Percentiles rank a stretch among this genome's conserved stretches.
phyloP scores from a whole-genome alignment of 495 filamentous ascomycete genomes.

The Annulohypoxylon moriforme region DNA sequence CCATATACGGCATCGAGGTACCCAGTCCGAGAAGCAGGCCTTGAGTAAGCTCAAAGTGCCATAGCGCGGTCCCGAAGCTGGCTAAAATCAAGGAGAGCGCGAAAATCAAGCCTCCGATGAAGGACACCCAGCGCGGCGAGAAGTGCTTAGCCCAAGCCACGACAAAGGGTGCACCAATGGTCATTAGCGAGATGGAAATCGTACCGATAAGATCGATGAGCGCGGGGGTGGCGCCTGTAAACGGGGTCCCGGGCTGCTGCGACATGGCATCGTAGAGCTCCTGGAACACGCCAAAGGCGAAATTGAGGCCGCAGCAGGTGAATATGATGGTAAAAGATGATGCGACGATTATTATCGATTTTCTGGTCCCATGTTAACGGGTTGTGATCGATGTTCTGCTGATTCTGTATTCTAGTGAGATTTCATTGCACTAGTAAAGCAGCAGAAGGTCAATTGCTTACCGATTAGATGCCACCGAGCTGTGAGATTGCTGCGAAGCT shows the following conservation, averaged over 20 bases:
- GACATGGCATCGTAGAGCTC: slow-evolving; percentile 4
- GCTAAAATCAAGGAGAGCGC: not conserved
- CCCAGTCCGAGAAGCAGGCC: not conserved
- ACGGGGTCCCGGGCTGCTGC: not conserved
- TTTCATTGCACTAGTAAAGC: not conserved
- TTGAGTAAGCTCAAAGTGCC: not conserved
- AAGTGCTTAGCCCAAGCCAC: slow-evolving; percentile 3
- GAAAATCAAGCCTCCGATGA: not conserved
- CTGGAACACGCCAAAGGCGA: slow-evolving; percentile 2
- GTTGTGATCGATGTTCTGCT: not conserved
- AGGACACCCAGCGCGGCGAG: not conserved
- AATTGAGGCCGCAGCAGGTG: not conserved
- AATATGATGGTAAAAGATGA: not conserved
- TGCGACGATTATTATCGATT: slow-evolving; percentile 3
- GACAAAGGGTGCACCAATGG: not conserved
- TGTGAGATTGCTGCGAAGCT: not conserved
- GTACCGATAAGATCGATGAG: slow-evolving; percentile 3
- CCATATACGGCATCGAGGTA: slow-evolving; percentile 4
- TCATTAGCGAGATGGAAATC: slow-evolving; percentile 9
- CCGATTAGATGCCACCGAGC: not conserved
- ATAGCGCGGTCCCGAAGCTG: not conserved
- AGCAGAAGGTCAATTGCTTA: not conserved
- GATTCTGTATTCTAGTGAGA: not conserved
- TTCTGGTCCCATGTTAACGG: not conserved
- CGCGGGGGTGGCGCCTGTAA: not conserved